A percentile compares a stretch with the other conserved stretches of the same genome.
phyloP scores from a whole-genome alignment of 768 basidiomycete genomes.

The Cystobasidium onofrii region DNA sequence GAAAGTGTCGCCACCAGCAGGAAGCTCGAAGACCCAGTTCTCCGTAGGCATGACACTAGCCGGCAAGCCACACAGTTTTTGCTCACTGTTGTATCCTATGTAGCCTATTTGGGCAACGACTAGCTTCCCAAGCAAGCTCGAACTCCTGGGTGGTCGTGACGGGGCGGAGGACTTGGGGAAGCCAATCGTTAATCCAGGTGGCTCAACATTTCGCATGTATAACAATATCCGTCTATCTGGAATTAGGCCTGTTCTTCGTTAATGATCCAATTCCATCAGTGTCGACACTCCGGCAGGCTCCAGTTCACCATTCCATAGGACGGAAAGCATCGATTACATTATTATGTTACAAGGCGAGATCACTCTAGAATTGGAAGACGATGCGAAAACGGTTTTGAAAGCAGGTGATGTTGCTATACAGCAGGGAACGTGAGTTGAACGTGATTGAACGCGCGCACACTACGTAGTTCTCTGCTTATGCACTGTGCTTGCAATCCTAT shows the following conservation, averaged over 20 bases:
- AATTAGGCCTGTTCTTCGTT: no score
- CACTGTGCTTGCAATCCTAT: not conserved
- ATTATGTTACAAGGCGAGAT: not conserved
- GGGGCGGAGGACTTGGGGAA: not conserved
- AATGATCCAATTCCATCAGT: not conserved
- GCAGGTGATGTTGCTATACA: conserved; percentile 2
- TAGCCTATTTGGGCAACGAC: conserved; percentile 1
- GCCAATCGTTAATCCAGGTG: conserved; percentile 5
- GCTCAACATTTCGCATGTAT: not conserved
- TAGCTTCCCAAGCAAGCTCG: not conserved
- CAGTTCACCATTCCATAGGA: not conserved
- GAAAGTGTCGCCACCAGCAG: not conserved
- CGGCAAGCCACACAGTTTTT: no score
- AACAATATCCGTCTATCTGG: not conserved
- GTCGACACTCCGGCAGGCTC: not conserved
- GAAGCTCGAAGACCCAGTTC: not conserved
- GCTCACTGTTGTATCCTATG: not conserved
- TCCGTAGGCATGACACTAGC: not conserved
- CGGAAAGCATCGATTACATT: not conserved
- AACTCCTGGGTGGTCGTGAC: not conserved
- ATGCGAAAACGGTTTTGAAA: not conserved
- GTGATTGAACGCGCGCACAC: no score
- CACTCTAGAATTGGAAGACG: not conserved
- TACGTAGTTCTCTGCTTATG: no score
- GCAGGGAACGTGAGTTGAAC: not conserved